Evolutionary conservation across 1,284 basidiomycete species (phyloP).

Genomic region (Ustilago loliicola): DNA sequence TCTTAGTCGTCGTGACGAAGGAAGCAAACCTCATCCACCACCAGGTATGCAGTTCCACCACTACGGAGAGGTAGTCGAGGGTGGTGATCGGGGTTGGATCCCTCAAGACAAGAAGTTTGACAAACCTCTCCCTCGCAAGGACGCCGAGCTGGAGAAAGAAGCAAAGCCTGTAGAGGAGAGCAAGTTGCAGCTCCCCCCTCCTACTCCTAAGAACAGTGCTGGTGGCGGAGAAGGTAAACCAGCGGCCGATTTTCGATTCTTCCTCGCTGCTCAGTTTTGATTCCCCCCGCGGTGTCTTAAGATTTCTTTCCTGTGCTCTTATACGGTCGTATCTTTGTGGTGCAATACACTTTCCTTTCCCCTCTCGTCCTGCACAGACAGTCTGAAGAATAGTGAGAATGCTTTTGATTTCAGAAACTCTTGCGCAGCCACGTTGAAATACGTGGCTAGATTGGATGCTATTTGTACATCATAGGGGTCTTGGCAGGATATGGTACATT

Average conservation of each 20-base stretch:
- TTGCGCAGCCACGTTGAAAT: too few species aligned
- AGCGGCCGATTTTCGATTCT: slow-evolving; percentile 3
- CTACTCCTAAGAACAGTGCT: not conserved
- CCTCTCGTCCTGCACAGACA: too few species aligned
- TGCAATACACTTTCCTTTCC: not conserved
- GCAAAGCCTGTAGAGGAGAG: not conserved
- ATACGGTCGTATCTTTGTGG: not conserved
- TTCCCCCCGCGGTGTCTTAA: not conserved
- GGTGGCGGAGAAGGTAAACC: not conserved
- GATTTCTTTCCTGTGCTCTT: too few species aligned
- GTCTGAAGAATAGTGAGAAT: too few species aligned
- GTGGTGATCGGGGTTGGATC: too few species aligned
- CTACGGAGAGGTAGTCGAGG: too few species aligned
- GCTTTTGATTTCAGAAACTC: not conserved
- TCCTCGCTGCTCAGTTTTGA: slow-evolving; percentile 25
- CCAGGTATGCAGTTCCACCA: too few species aligned
- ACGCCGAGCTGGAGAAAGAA: not conserved
- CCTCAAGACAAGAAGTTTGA: not conserved
- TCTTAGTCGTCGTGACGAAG: too few species aligned
- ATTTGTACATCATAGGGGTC: too few species aligned
- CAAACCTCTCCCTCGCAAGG: not conserved
- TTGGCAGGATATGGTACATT: too few species aligned
- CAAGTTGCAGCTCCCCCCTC: not conserved
- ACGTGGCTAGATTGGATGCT: too few species aligned
- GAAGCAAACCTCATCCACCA: too few species aligned